Percentiles rank a stretch among this genome's conserved stretches.
Conservation (phyloP, 2,329 filamentous ascomycete genomes). For the Lasiodiplodia gonubiensis region DNA sequence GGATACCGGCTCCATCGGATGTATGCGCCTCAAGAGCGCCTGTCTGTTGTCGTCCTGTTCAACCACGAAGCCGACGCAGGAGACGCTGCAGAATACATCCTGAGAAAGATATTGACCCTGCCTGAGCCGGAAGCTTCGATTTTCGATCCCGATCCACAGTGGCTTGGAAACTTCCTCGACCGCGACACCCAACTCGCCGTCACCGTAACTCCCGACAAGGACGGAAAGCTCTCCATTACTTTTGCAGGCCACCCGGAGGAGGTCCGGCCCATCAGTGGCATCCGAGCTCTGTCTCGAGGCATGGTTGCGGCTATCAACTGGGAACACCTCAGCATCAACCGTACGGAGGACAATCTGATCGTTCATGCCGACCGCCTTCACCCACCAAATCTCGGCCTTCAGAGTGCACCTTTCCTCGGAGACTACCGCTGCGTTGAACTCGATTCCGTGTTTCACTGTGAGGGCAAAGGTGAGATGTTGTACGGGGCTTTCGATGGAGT, state of each 20-base stretch:
- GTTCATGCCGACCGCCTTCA: neutral
- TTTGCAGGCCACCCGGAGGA: neutral
- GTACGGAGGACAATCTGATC: neutral
- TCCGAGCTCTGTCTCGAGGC: neutral
- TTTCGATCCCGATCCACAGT: neutral
- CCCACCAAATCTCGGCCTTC: neutral
- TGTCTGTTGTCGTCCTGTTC: neutral
- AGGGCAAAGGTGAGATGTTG: neutral
- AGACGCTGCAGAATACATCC: neutral
- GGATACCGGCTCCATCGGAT: neutral
- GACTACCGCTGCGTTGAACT: neutral
- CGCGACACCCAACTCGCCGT: neutral
- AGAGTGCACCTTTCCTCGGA: neutral
- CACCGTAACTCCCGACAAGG: neutral
- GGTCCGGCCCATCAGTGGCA: neutral
- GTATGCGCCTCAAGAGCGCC: neutral
- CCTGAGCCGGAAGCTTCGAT: neutral
- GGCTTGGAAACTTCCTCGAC: neutral
- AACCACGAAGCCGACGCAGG: neutral
- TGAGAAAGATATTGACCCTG: neutral
- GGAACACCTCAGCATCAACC: neutral
- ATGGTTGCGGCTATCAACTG: neutral
- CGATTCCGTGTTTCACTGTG: neutral
- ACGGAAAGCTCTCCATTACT: neutral
- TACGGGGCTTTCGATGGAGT: neutral